Base-by-base conservation (phyloP, 2,329 filamentous ascomycete genomes). In the Exophiala alcalophila region DNA sequence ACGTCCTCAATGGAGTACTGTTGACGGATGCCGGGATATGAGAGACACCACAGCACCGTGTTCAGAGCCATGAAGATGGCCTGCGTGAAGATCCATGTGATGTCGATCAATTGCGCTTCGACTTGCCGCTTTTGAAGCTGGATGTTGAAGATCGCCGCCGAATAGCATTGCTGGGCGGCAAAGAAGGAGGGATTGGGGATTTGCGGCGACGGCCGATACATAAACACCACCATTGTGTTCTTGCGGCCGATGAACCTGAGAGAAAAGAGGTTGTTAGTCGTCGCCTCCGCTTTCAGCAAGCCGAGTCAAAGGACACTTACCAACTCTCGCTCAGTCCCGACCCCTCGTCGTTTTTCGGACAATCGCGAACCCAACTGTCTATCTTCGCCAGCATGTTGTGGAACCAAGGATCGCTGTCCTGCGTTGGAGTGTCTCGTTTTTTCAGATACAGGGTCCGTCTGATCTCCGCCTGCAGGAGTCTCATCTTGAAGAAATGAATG, bases 401-500 rank as follows among this genome's bases (percentile, higher is more conserved):
- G 59, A 94, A 96, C 89, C 92, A 96, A 2, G 86, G 86, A 65
- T 96, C 84, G 27, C 79, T 74, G 57, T 95, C 88, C 59, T 84
- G 78, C 39, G 78, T 79, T 0, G 91, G 90, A 36, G 86, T 82
- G 0, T 80, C 68, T 30, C 83, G 77, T 64, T 92, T 92, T 63
- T 83, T 84, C 56, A 94, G 83, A 61, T 98, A 97, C 1, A 97
- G 71, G 5, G 81, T 83, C 44, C 89, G 79, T 44, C 89, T 77
- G 29, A 96, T 92, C 64, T 97, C 91, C 10, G 90, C 80, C 61
- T 96, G 90, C 9, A 90, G 71, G 44, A 94, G 66, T 41, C 88
- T 77, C 87, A 96, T 94, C 60, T 86, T 91, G 70, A 89, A 89
- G 57, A 94, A 92, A 62, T 98, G 91, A 49, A 96, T 89, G 2